Base-by-base conservation (phyloP, 164 flowering plant species). In the Umbellularia californica region DNA sequence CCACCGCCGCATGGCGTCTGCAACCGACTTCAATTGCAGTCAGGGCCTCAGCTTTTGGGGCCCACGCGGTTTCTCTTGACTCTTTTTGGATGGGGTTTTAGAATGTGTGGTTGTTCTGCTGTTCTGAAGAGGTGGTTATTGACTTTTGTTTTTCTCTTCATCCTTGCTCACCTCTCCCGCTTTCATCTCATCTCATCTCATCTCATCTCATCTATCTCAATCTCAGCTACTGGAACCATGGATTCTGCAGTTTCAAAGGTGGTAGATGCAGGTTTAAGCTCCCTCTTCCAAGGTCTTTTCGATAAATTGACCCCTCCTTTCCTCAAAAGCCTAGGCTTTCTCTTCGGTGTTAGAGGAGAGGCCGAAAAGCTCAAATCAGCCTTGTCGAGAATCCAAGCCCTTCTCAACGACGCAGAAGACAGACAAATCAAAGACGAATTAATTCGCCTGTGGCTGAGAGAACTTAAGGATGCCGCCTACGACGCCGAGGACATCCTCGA, bases 401-500 rank as follows among this genome's bases (percentile, higher is more conserved):
- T 33, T 58, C 62, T 71, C 7, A 47, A 58, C 6, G 72, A 77
- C 60, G 79, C 79, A 52, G 79, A 72, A 22, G 47, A 60, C n/a
- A 58, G 69, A 68, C 72, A 68, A n/a, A 23, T 35, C 28, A 58
- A 58, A 15, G 72, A 72, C 5, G 52, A 68, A 23, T 58, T 47
- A 3, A 72, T 77, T 62, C 30, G 51, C n/a, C 14, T 52, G 60
- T 78, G 76, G 77, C 55, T 74, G 65, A 65, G 23, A 50, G 41
- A 74, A 24, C 72, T 77, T 47, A 69, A 52, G 24, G 80, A 70
- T 50, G 33, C 65, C 17, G 76, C 80, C 25, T 77, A 77, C 22
- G 77, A 77, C 30, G 68, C 72, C 12, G 77, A 77, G 12, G 80
- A 77, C 30, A 10, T 70, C 11, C 50, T 78, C 33, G 80, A 77